Conservation (phyloP, 257 asterid genomes). For the Lantana camara region DNA sequence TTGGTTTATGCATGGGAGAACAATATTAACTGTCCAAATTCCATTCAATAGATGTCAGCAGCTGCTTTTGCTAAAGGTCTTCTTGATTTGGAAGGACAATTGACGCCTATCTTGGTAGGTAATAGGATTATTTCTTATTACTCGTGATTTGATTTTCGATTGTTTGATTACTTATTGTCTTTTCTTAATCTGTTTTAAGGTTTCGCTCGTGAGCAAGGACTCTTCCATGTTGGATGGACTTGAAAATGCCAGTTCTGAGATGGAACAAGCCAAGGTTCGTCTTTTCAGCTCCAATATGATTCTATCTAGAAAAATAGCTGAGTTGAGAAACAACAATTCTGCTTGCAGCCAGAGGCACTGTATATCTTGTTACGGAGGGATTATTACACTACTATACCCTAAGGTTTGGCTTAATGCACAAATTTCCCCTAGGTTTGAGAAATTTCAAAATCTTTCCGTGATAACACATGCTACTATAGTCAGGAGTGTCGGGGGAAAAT, state of each 20-base stretch:
- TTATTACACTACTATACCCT: too few relatives aligned
- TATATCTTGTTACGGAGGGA: too few relatives aligned
- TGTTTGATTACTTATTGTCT: slow-evolving; percentile 4
- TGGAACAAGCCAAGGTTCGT: slow-evolving; percentile 93
- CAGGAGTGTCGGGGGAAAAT: too few relatives aligned
- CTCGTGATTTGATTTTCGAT: neutral
- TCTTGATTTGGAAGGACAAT: slow-evolving; percentile 94
- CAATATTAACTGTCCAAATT: neutral
- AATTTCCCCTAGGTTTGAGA: too few relatives aligned
- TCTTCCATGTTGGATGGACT: slow-evolving; percentile 98
- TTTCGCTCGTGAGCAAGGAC: slow-evolving; percentile 98
- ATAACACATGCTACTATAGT: too few relatives aligned
- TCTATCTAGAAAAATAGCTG: neutral
- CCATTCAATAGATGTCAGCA: slow-evolving; percentile 81
- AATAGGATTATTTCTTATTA: slow-evolving; percentile 18
- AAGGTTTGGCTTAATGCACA: too few relatives aligned
- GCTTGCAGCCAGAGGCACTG: too few relatives aligned
- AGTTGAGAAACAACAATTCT: slow-evolving; percentile 5
- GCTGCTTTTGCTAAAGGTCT: slow-evolving; percentile 99
- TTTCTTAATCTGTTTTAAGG: slow-evolving; percentile 45
- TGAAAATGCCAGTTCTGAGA: slow-evolving; percentile 88
- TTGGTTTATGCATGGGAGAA: slow-evolving; percentile 7
- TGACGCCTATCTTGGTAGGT: slow-evolving; percentile 96
- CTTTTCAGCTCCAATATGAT: slow-evolving; percentile 24
- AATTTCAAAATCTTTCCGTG: too few relatives aligned